Base-by-base conservation (phyloP, 352 stramenopile species). In the Stephanocyclus meneghinianus region DNA sequence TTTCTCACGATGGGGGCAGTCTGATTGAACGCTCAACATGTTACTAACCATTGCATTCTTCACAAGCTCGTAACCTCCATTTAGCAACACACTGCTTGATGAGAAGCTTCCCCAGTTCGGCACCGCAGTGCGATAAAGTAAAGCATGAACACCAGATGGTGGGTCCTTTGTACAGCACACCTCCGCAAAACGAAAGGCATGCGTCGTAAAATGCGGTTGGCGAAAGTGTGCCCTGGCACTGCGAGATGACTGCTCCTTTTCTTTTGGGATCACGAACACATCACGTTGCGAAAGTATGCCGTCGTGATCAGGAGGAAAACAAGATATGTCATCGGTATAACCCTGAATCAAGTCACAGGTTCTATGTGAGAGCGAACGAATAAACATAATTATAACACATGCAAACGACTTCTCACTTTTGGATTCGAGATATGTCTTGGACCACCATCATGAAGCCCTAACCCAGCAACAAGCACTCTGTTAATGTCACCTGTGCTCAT, bases 401-500 rank as follows among this genome's bases (percentile, higher is more conserved):
- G 13, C 11, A 21, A 10, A 53, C 11, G n/a, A 21, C 5, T 53
- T 53, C 13, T 53, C 45, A 53, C 45, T 42, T 70, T 44, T 16
- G 60, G 42, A 10, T 76, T 68, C n/a, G 74, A 76, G 11, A 67
- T 18, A 63, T 83, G 76, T 7, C 65, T n/a, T 30, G 56, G 63
- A 11, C 77, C 77, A 40, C 77, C 77, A 67, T 79, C 71, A 57
- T 84, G 77, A n/a, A 80, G 51, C 15, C 77, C 77, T 42, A 77
- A 26, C n/a, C 77, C 77, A 15, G 77, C 77, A 10, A 69, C 55
- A 26, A 77, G 37, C 7, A 76, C 71, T 32, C 63, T 51, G 44
- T 80, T 80, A 30, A 84, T 84, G 63, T 81, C 77, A 29, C 77
- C 77, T 15, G 71, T 80, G 8, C 15, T 71, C 63, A 75, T 67